Conservation (phyloP, 257 asterid species). For the Solanum paucissectum region DNA sequence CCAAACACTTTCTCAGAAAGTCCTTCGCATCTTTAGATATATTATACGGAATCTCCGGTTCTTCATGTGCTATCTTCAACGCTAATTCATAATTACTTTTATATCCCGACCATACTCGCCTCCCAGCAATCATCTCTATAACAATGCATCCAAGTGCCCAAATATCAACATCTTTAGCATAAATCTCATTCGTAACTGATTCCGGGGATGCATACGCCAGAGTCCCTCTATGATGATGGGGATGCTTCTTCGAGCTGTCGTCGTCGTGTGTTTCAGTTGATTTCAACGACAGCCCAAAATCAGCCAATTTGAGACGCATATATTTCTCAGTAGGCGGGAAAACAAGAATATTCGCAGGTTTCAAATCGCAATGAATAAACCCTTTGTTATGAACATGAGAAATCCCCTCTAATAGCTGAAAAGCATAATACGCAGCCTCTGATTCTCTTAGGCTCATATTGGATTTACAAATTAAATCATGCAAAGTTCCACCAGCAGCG, state of each 20-base stretch:
- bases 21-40: not conserved
- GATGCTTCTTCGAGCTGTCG: not conserved
- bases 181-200: not conserved
- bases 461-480: not conserved
- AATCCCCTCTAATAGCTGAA: not conserved
- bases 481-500: not conserved
- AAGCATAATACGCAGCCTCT: not conserved
- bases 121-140: not conserved
- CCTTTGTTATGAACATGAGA: not conserved
- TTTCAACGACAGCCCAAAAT: not conserved
- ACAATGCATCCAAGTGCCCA: slow-evolving; percentile 3
- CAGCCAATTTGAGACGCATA: not conserved
- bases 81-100: not conserved
- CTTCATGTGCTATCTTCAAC: not conserved
- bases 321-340: not conserved
- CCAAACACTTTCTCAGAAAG: not conserved
- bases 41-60: not conserved
- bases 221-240: not conserved
- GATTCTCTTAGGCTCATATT: not conserved
- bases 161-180: not conserved
- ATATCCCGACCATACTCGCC: not conserved
- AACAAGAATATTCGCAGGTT: not conserved
- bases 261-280: not conserved
- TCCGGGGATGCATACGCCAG: not conserved
- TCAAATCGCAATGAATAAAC: not conserved